Evolutionary conservation across 1,284 basidiomycete species (phyloP).

Genomic region (Pseudozyma tsukubaensis): DNA sequence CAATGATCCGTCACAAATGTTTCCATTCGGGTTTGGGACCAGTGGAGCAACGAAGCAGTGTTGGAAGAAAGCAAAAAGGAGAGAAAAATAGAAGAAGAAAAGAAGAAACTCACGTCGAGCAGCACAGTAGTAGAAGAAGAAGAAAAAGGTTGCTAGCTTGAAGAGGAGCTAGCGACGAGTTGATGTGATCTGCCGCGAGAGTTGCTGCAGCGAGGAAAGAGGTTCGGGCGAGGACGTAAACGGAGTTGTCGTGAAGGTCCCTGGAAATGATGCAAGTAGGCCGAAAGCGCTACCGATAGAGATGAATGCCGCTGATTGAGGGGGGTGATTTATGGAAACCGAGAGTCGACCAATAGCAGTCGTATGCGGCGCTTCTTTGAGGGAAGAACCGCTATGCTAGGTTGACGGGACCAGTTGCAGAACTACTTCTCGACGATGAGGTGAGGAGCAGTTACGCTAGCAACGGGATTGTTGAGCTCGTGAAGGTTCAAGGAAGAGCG

Average conservation of each 20-base stretch:
- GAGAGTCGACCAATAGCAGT: conserved; percentile 18
- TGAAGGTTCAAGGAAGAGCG: background rate
- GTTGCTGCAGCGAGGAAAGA: conserved; percentile 4
- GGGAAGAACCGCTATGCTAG: background rate
- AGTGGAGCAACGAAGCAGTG: conserved; percentile 1
- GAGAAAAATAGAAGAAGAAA: conserved; percentile 1
- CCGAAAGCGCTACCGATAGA: conserved; percentile 4
- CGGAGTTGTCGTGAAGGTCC: no score
- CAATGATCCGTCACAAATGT: background rate
- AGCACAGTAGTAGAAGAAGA: conserved; percentile 12
- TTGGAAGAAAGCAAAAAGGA: background rate
- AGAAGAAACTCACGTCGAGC: conserved; percentile 34
- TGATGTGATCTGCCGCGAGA: background rate
- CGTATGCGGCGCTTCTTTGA: conserved; percentile 9
- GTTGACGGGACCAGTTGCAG: background rate
- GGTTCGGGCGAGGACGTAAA: background rate
- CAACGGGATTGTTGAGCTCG: background rate
- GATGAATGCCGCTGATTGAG: conserved; percentile 40
- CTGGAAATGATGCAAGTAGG: background rate
- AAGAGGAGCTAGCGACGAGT: background rate
- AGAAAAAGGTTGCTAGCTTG: conserved; percentile 2
- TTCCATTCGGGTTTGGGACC: background rate
- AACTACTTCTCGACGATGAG: background rate
- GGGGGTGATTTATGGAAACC: conserved; percentile 37
- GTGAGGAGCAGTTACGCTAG: no score